Evolutionary conservation across 345 rosid genomes (phyloP), one percentile per base, ranked within the genome.

Genomic region (Syzygium oleosum): DNA sequence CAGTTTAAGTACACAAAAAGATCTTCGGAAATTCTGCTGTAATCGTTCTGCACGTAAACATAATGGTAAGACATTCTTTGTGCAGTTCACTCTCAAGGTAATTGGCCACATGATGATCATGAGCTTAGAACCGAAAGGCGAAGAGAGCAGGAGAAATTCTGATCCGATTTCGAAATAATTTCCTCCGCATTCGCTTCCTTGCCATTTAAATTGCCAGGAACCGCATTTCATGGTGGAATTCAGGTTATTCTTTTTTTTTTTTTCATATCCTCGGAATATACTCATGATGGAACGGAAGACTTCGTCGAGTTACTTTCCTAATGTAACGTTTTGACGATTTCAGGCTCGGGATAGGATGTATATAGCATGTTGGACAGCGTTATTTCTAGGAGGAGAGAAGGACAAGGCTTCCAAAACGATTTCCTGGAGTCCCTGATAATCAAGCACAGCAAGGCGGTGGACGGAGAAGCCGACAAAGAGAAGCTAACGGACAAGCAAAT

Each of bases 21-120:
- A 41, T 68, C n/a, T 31, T 38, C 49, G 34, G 15, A 65, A 52
- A 31, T 73, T 73, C 80, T 73, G 80, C 49, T 19, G 9, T 38
- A 41, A 38, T 19, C 2, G 13, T 22, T 19, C 12, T 17, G 25
- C 80, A 34, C 27, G 3, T 34, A 21, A 22, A 52, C 52, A 34
- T 85, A 85, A 85, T 46, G 1, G 84, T 14, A 13, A 59, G 43
- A 85, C 85, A 25, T 52, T 3, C 12, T 46, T 84, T 27, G 73
- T 91, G 92, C 94, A 94, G 97, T 94, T 92, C 90, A 94, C 96
- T 84, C 93, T 95, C 29, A 93, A 95, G 87, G 94, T 93, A 54
- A 94, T 94, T 27, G 96, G 97, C 56, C 92, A 93, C 92, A 94
- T 95, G 95, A 94, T 95, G 94, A 93, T 93, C 89, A 93, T 93